These are phyloP conservation scores for Colletotrichum simmondsii DNA, from an alignment of 2,329 filamentous ascomycete species.

Conservation along the genomic window DNA sequence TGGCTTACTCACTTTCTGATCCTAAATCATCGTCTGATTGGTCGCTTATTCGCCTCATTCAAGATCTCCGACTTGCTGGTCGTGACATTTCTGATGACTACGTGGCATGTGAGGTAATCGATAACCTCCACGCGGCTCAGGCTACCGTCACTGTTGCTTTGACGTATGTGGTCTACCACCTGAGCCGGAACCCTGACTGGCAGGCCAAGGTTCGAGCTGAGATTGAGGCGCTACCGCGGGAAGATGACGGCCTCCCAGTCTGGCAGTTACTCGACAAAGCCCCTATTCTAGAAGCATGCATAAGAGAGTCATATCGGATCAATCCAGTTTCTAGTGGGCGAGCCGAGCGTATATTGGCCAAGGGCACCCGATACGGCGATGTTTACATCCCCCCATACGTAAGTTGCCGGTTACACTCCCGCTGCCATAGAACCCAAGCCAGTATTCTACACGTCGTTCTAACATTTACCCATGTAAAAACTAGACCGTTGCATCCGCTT, in stretches of 20 bases:
- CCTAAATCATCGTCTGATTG: neutral
- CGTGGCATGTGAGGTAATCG: neutral
- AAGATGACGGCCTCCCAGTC: neutral
- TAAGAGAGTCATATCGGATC: slow-evolving; percentile 1
- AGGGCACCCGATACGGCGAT: neutral
- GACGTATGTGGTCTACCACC: neutral
- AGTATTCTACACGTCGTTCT: neutral
- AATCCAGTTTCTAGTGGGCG: neutral
- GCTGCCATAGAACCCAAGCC: neutral
- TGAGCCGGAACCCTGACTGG: neutral
- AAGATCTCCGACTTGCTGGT: neutral
- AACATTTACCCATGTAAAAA: neutral
- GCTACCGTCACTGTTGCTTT: neutral
- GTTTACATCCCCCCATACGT: neutral
- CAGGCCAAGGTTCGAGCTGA: neutral
- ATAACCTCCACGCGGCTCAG: neutral
- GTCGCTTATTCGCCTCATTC: neutral
- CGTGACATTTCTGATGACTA: neutral
- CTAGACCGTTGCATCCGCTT: neutral
- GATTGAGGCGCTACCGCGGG: neutral
- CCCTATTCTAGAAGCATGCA: neutral
- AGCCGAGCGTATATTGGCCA: neutral
- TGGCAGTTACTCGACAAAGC: neutral
- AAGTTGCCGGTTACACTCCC: neutral
- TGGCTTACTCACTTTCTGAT: neutral